Percentiles rank a stretch among this genome's conserved stretches.
These are phyloP conservation scores for Cryptosporidium bovis DNA, from an alignment of 169 alveolate genomes.

Conservation along the genomic window DNA sequence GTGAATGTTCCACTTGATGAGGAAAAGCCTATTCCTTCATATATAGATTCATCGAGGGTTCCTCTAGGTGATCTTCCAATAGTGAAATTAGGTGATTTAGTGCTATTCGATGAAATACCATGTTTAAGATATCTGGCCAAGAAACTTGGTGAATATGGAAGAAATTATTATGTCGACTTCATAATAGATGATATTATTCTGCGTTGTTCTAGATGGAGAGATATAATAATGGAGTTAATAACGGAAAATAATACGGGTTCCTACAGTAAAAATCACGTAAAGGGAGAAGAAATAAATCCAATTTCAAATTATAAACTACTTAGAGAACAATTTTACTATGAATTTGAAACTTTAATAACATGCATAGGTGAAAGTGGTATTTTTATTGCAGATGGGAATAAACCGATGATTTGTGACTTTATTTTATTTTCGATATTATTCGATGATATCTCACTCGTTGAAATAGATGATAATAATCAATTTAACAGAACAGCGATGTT, in stretches of 20 bases:
- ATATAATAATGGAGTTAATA: slow-evolving; percentile 59
- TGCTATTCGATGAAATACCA: slow-evolving; percentile 56
- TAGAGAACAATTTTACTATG: slow-evolving; percentile 64
- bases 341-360: slow-evolving; percentile 53
- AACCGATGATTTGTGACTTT: slow-evolving; percentile 70
- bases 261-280: neutral
- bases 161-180: slow-evolving; percentile 68
- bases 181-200: slow-evolving; percentile 50
- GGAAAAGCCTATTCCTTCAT: slow-evolving; percentile 56
- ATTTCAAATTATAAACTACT: slow-evolving; percentile 24
- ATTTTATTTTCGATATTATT: slow-evolving; percentile 57
- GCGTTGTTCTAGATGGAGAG: slow-evolving; percentile 71
- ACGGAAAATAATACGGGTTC: neutral
- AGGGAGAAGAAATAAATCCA: neutral
- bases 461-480: slow-evolving; percentile 6
- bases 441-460: slow-evolving; percentile 45
- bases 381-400: slow-evolving; percentile 62
- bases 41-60: slow-evolving; percentile 43
- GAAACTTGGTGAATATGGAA: slow-evolving; percentile 70
- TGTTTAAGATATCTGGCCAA: slow-evolving; percentile 63
- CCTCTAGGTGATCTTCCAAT: slow-evolving; percentile 71
- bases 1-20: slow-evolving; percentile 67
- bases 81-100: slow-evolving; percentile 53
- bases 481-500: slow-evolving; percentile 18
- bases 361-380: slow-evolving; percentile 66